Evolutionary conservation across 169 alveolate species (phyloP).

Genomic region (Amoebophrya sp.): DNA sequence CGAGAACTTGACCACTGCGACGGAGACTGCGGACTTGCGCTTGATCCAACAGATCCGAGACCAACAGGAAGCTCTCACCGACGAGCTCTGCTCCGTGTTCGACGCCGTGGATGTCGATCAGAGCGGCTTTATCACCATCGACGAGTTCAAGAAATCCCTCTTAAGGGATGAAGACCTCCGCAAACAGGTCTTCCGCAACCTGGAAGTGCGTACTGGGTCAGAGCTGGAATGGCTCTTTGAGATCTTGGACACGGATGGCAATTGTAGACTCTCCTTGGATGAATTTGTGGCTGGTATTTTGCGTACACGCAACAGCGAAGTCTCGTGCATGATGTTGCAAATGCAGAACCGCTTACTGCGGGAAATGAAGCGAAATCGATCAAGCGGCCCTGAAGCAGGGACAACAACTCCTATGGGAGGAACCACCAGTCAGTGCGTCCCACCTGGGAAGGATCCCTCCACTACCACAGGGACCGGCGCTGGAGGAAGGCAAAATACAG

Average conservation of each 20-base stretch:
- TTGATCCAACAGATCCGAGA: background rate
- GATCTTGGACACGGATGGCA: background rate
- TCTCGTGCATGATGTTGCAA: background rate
- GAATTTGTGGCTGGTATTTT: background rate
- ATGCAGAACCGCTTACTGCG: background rate
- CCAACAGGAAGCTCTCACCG: background rate
- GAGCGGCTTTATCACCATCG: background rate
- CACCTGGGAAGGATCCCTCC: no score
- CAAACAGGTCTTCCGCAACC: background rate
- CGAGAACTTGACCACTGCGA: background rate
- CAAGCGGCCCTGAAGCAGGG: no score
- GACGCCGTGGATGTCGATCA: background rate
- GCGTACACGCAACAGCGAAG: background rate
- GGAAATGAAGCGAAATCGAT: no score
- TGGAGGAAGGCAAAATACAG: no score
- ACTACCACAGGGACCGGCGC: no score
- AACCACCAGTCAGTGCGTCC: no score
- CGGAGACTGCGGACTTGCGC: background rate
- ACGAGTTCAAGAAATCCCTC: background rate
- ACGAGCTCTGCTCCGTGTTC: background rate
- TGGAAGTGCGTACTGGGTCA: background rate
- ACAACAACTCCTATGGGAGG: no score
- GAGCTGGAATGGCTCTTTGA: background rate
- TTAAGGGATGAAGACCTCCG: no score
- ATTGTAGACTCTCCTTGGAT: background rate